Evolutionary conservation across 108 stramenopile genomes (phyloP), one percentile per base, ranked within the genome.

Genomic region (Phaeodactylum tricornutum): DNA sequence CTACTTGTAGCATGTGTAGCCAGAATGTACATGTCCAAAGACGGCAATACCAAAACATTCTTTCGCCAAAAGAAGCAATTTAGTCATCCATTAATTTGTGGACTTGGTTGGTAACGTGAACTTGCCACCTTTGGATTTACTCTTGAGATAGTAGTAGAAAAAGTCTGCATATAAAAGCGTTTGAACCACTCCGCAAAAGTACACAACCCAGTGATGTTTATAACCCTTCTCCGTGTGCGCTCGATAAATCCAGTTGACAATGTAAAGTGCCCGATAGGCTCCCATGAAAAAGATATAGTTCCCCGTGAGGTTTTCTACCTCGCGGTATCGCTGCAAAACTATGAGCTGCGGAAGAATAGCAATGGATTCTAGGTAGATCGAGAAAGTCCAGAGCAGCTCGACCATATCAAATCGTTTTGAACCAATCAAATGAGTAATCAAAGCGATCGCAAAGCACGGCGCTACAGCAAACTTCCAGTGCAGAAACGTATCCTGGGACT

Each of bases 251-350:
- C 98, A 99, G 65, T 99, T 99, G n/a, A 98, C 61, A 57, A 99
- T 95, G 75, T 99, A 99, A 5, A 99, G 65, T 14, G 74, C 91
- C 23, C 97, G 81, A 60, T 99, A 99, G 29, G 87, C 71, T 43
- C 96, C 98, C 84, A 99, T 87, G 52, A 93, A 86, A 62, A 96
- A 91, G 57, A 99, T 81, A 71, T 98, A 99, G 64, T 97, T 92
- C 17, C 93, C 93, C 12, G 96, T 98, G 51, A 99, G 68, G 75
- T 96, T 99, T 67, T 96, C 95, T 14, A 96, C 88, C 42, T 98
- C 96, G 20, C 95, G 72, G 64, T 90, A 97, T 14, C 96, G 81
- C 64, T 97, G 95, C 67, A 99, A 58, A 7, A 98, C 87, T 37
- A 98, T 92, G 28, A 99, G 67, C 59, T 99, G 98, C 9, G 98